These are phyloP conservation scores for Achaetomium macrosporum DNA, from an alignment of 2,329 filamentous ascomycete genomes.

Conservation along the genomic window DNA sequence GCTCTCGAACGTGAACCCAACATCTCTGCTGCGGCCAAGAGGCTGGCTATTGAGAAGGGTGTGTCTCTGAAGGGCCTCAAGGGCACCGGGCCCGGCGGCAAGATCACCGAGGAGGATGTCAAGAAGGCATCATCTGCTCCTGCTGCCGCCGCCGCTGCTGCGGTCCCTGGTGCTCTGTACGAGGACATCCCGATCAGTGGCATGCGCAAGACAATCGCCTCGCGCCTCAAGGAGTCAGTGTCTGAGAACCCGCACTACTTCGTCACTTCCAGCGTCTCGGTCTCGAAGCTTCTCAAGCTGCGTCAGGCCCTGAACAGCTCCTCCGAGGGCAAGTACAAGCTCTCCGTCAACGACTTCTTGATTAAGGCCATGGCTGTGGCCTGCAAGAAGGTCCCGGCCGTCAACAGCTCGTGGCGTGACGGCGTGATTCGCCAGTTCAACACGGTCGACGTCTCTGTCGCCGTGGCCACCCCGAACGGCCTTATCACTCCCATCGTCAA, in stretches of 20 bases:
- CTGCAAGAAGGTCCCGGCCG: constrained; percentile 86
- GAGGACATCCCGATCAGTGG: constrained; percentile 78
- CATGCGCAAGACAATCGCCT: constrained; percentile 98
- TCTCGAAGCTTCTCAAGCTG: constrained; percentile 93
- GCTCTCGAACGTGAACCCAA: constrained; percentile 76
- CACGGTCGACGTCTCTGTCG: constrained; percentile 90
- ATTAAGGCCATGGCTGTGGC: constrained; percentile 92
- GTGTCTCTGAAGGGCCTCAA: constrained; percentile 72
- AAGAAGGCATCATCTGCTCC: constrained; percentile 69
- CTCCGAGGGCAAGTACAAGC: constrained; percentile 91
- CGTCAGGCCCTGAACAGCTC: constrained; percentile 87
- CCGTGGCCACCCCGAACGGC: constrained; percentile 85
- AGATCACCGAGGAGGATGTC: constrained; percentile 87
- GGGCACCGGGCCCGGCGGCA: constrained; percentile 78
- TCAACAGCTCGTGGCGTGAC: constrained; percentile 92
- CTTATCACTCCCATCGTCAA: constrained; percentile 98
- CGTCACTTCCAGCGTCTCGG: constrained; percentile 84
- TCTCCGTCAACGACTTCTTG: constrained; percentile 99
- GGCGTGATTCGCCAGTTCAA: constrained; percentile 90
- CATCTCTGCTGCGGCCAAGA: constrained; percentile 67
- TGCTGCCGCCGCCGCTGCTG: constrained; percentile 43
- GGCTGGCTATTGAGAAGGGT: constrained; percentile 78
- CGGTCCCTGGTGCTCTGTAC: constrained; percentile 58
- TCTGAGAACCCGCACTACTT: constrained; percentile 98
- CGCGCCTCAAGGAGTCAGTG: constrained; percentile 80